These are phyloP conservation scores for Fraxinus platypoda DNA, from an alignment of 305 asterid genomes.

Conservation along the genomic window DNA sequence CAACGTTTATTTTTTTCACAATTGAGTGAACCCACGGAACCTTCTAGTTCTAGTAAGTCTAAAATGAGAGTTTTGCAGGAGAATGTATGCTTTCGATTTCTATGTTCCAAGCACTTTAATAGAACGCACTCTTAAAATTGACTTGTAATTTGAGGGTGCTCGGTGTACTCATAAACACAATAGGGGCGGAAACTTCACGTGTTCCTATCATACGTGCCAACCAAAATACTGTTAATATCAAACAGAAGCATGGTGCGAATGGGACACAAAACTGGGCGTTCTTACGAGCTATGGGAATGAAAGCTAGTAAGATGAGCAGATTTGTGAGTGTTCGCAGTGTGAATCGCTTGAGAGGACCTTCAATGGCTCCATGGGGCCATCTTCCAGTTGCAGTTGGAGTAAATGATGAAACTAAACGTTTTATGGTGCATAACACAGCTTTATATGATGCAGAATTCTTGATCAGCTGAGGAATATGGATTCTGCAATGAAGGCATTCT, in stretches of 20 bases:
- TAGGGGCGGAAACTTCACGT: not conserved
- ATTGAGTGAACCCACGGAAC: not conserved
- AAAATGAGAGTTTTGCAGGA: not conserved
- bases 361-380: constrained; percentile 45
- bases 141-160: not conserved
- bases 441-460: constrained; percentile 46
- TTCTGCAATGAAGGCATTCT: constrained; percentile 56
- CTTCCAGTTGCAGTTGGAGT: constrained; percentile 59
- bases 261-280: not conserved
- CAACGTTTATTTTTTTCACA: not conserved
- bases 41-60: not conserved
- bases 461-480: constrained; percentile 64
- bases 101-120: not conserved
- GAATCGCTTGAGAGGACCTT: constrained; percentile 11
- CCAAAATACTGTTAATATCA: not conserved
- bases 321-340: constrained; percentile 8
- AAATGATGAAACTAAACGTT: constrained; percentile 35
- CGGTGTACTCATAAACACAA: not conserved
- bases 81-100: not conserved
- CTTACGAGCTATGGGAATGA: constrained; percentile 40
- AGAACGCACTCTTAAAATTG: not conserved
- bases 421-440: constrained; percentile 49
- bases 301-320: constrained; percentile 32
- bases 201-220: not conserved
- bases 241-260: not conserved